These are phyloP conservation scores for Dillenia turbinata DNA, from an alignment of 164 flowering plant species.

Conservation along the genomic window DNA sequence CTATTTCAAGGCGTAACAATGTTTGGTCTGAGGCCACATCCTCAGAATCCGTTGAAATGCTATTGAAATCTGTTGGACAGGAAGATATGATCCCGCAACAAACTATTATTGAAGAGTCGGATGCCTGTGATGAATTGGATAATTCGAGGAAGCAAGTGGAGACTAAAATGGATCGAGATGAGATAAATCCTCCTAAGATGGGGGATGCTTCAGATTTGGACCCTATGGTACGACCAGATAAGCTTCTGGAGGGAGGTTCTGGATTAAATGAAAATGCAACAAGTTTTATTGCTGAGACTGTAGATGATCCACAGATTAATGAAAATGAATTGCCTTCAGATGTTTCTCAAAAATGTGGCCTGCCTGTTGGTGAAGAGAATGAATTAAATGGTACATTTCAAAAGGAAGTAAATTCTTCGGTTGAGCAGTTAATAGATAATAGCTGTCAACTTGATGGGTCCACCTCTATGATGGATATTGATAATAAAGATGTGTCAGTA, in stretches of 20 bases:
- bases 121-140: constrained; percentile 39
- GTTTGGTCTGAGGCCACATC: constrained; percentile 99
- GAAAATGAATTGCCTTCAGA: constrained; percentile 18
- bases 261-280: constrained; percentile 15
- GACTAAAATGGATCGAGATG: constrained; percentile 27
- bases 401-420: constrained; percentile 8
- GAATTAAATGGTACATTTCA: constrained; percentile 8
- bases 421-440: constrained; percentile 12
- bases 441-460: constrained; percentile 11
- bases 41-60: constrained; percentile 96
- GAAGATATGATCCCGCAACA: constrained; percentile 61
- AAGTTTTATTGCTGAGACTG: constrained; percentile 13
- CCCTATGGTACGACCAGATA: constrained; percentile 26
- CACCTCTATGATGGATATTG: constrained; percentile 19
- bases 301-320: constrained; percentile 12
- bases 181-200: constrained; percentile 15
- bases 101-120: constrained; percentile 38
- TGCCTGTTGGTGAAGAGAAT: constrained; percentile 7
- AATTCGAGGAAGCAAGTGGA: constrained; percentile 42
- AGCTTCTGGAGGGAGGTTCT: constrained; percentile 17
- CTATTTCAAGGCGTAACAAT: constrained; percentile 73
- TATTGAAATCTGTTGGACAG: constrained; percentile 90
- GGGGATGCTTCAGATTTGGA: constrained; percentile 21
- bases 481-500: constrained; percentile 1
- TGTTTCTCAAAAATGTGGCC: constrained; percentile 11